Base-by-base conservation (phyloP, 1,284 basidiomycete genomes). In the Hemileia vastatrix region DNA sequence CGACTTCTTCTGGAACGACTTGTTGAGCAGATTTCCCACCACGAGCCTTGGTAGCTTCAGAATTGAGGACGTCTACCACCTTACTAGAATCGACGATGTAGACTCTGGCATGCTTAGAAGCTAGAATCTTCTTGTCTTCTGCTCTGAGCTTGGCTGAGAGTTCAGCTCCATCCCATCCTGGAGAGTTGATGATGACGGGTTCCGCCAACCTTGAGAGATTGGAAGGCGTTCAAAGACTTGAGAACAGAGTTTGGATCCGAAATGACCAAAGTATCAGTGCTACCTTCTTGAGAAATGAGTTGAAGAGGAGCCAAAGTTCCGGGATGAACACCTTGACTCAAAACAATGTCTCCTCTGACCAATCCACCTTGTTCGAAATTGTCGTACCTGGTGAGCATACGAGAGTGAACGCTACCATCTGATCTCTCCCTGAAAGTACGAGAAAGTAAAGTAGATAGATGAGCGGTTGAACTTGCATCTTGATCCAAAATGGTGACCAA, bases 321-420 rank as follows among this genome's bases (percentile, higher is more conserved):
- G 32, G 67, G 64, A 53, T 67, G 66, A 23, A 40, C 45, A 21
- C 23, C 45, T 21, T 66, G 66, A 11, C 68, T 68, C 49, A 66
- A 65, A 19, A 68, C 65, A 36, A 75, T 52, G 64, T 75, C 73
- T 49, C 69, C 65, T 40, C 73, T 70, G 18, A 73, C 66, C 15
- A 72, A 65, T 33, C 72, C 72, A 36, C 68, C 65, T 2, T 69
- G 69, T 50, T 67, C 68, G 56, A 68, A 75, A 66, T 73, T 74
- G 67, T 75, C 73, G 68, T 61, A 72, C 60, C 73, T 72, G 49
- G 71, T 65, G 24, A 73, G 64, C n/a, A 72, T 61, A 58, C 70
- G 66, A 40, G 69, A 67, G 52, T 68, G 66, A 36, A 70, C 67
- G 65, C 65, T 53, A 61, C 63, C 63, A 18, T 63, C 57, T 50